Evolutionary conservation across 2,329 filamentous ascomycete species (phyloP).

Genomic region (Aureobasidium sp.): DNA sequence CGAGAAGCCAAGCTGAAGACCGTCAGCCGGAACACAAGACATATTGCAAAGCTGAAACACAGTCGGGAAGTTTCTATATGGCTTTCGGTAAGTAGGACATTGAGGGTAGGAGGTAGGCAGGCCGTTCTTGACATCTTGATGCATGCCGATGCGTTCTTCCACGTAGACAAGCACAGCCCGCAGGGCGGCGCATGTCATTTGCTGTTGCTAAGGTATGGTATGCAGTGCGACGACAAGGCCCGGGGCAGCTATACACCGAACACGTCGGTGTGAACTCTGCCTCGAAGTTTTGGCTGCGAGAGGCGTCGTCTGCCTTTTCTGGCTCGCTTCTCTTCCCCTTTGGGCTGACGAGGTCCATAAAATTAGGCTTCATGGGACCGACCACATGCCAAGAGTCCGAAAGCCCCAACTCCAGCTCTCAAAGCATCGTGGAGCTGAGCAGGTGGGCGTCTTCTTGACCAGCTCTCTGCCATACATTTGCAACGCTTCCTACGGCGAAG

Average conservation of each 20-base stretch:
- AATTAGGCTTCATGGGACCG: not conserved
- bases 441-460: not conserved
- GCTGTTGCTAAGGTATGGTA: not conserved
- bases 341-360: not conserved
- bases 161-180: slow-evolving; percentile 4
- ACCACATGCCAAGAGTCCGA: not conserved
- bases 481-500: not conserved
- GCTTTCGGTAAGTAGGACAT: not conserved
- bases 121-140: not conserved
- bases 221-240: not conserved
- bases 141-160: not conserved
- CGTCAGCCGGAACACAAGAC: not conserved
- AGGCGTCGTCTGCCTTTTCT: not conserved
- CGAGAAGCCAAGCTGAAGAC: not conserved
- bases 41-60: not conserved
- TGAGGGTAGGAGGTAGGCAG: not conserved
- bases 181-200: not conserved
- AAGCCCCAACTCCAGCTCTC: not conserved
- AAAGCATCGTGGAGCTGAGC: not conserved
- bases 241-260: not conserved
- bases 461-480: not conserved
- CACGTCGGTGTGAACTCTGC: not conserved
- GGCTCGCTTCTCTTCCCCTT: not conserved
- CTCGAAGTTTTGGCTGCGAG: not conserved
- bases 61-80: not conserved